Evolutionary conservation across 2,329 filamentous ascomycete species (phyloP).

Genomic region (Gliomastix tumulicola): DNA sequence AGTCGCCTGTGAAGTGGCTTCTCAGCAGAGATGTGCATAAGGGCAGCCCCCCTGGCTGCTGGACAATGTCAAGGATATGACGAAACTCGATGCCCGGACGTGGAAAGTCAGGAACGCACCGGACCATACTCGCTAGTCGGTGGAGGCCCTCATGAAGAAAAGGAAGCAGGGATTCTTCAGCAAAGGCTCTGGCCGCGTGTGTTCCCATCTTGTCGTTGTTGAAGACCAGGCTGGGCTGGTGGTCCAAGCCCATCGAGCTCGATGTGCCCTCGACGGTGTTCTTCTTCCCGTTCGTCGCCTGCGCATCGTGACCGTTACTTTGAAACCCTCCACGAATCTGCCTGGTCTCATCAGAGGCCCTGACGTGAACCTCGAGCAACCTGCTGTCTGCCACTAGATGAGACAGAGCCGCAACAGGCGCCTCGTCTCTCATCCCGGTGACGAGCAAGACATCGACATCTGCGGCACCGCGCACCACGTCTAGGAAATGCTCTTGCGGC

Average conservation of each 20-base stretch:
- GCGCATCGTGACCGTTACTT: background rate
- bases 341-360: constrained; percentile 28
- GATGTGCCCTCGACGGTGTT: constrained; percentile 5
- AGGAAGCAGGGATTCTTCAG: constrained; percentile 29
- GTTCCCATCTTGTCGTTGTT: constrained; percentile 38
- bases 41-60: constrained; percentile 40
- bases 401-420: constrained; percentile 46
- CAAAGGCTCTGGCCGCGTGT: constrained; percentile 30
- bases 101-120: constrained; percentile 40
- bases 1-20: constrained; percentile 35
- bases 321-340: constrained; percentile 21
- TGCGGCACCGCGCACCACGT: constrained; percentile 28
- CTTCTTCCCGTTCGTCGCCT: background rate
- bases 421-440: constrained; percentile 56
- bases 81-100: constrained; percentile 43
- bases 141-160: constrained; percentile 38
- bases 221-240: constrained; percentile 35
- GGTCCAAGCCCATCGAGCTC: constrained; percentile 2
- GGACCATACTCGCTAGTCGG: constrained; percentile 42
- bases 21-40: constrained; percentile 44
- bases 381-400: constrained; percentile 44
- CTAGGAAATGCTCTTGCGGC: constrained; percentile 42
- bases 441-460: constrained; percentile 50
- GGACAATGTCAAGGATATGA: constrained; percentile 48
- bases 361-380: constrained; percentile 46